These are phyloP conservation scores for Coniochaeta sp. DNA, from an alignment of 2,329 filamentous ascomycete species.

Conservation along the genomic window DNA sequence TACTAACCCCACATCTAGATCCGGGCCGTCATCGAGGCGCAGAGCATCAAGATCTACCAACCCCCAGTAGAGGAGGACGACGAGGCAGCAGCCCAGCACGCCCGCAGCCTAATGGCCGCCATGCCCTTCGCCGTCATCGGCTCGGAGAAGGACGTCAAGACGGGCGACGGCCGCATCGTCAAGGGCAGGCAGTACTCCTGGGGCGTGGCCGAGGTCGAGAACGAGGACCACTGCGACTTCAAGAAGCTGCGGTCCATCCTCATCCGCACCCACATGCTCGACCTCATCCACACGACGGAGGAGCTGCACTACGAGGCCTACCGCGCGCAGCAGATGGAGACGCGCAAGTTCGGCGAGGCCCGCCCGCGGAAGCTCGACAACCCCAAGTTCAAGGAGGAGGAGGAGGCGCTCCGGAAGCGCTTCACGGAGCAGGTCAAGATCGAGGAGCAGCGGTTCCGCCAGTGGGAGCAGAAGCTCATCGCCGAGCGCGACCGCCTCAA, in stretches of 20 bases:
- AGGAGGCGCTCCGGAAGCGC: constrained; percentile 94
- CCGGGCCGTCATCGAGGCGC: constrained; percentile 89
- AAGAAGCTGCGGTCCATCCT: constrained; percentile 99
- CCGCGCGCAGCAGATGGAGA: constrained; percentile 99
- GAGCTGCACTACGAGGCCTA: constrained; percentile 99
- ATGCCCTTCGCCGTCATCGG: constrained; percentile 99
- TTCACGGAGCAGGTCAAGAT: constrained; percentile 99
- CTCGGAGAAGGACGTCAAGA: constrained; percentile 99
- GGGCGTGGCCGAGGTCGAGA: constrained; percentile 99
- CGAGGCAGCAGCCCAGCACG: constrained; percentile 90
- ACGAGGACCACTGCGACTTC: constrained; percentile 99
- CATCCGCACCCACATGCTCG: constrained; percentile 98
- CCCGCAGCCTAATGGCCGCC: constrained; percentile 86
- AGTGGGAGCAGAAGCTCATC: constrained; percentile 99
- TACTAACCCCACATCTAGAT: constrained; percentile 49
- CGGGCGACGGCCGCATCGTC: constrained; percentile 87
- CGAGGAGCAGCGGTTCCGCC: constrained; percentile 97
- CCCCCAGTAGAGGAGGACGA: constrained; percentile 97
- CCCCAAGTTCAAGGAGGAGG: constrained; percentile 99
- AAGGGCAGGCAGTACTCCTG: constrained; percentile 99
- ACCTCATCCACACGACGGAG: constrained; percentile 98
- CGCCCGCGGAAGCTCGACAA: constrained; percentile 97
- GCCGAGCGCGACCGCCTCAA: constrained; percentile 97
- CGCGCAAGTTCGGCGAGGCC: constrained; percentile 96
- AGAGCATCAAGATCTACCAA: constrained; percentile 99